Evolutionary conservation across 163 green algal species (phyloP).

Genomic region (Prototheca stagnorum): DNA sequence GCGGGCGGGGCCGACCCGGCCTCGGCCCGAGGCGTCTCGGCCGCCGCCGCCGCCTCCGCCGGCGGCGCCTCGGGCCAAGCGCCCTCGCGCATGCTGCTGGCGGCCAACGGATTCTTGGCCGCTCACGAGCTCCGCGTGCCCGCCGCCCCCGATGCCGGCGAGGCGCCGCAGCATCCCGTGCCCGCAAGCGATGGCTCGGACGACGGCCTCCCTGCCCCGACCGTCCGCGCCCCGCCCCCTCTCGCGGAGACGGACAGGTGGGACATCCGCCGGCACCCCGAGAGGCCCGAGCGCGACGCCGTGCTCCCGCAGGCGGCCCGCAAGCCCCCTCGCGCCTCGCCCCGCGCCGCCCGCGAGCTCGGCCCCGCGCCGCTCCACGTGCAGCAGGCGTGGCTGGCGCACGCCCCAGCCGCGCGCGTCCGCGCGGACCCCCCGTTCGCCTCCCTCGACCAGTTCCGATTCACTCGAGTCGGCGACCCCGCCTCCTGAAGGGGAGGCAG

Average conservation of each 20-base stretch:
- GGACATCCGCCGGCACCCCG: slow-evolving; percentile 13
- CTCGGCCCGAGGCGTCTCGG: too few relatives aligned
- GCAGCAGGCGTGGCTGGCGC: slow-evolving; percentile 10
- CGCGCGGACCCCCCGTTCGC: not conserved
- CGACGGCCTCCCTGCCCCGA: not conserved
- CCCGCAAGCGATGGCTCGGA: not conserved
- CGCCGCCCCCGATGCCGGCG: not conserved
- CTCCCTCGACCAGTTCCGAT: not conserved
- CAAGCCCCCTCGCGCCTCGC: too few relatives aligned
- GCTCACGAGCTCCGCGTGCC: not conserved
- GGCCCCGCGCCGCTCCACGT: not conserved
- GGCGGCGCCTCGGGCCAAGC: too few relatives aligned
- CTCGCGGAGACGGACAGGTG: slow-evolving; percentile 17
- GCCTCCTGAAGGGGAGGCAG: too few relatives aligned
- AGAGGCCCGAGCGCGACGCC: slow-evolving; percentile 20
- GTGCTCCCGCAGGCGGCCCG: not conserved
- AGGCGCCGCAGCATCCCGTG: not conserved
- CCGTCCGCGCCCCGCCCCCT: not conserved
- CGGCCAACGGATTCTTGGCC: not conserved
- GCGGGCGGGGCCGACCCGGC: not conserved
- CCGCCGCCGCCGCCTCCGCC: too few relatives aligned
- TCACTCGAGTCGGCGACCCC: too few relatives aligned
- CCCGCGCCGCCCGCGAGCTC: not conserved
- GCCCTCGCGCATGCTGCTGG: not conserved
- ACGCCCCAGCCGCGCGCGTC: slow-evolving; percentile 3